Evolutionary conservation across 805 yeast species (phyloP).

Genomic region (Yarrowia porcina): DNA sequence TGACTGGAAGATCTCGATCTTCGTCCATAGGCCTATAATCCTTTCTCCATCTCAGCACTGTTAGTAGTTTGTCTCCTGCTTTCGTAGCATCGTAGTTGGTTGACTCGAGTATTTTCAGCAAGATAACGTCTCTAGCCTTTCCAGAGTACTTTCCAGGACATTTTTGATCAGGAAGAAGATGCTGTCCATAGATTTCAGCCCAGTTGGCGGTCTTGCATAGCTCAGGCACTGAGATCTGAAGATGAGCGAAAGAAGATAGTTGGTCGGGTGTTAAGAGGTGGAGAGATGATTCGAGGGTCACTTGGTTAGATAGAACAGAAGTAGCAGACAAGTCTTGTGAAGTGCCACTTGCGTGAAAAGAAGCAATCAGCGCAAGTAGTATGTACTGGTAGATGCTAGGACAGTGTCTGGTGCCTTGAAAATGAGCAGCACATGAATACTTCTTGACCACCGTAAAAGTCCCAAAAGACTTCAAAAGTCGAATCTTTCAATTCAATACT

Average conservation of each 20-base stretch:
- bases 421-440: no score
- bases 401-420: no score
- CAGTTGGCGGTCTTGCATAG: neutral
- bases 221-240: neutral
- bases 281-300: slow-evolving; percentile 6
- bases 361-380: no score
- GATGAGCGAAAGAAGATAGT: neutral
- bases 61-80: neutral
- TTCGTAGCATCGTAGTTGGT: neutral
- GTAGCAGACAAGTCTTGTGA: no score
- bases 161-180: neutral
- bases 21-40: neutral
- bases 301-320: no score
- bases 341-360: no score
- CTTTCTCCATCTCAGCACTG: neutral
- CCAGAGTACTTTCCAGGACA: neutral
- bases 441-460: no score
- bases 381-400: no score
- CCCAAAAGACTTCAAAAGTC: no score
- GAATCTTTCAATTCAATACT: neutral
- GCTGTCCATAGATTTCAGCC: neutral
- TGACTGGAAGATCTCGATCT: neutral
- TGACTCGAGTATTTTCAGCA: neutral
- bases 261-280: slow-evolving; percentile 4
- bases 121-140: neutral